Evolutionary conservation across 73 alveolate species (phyloP), one percentile per base, ranked within the genome.

Genomic region (Tetrahymena borealis): DNA sequence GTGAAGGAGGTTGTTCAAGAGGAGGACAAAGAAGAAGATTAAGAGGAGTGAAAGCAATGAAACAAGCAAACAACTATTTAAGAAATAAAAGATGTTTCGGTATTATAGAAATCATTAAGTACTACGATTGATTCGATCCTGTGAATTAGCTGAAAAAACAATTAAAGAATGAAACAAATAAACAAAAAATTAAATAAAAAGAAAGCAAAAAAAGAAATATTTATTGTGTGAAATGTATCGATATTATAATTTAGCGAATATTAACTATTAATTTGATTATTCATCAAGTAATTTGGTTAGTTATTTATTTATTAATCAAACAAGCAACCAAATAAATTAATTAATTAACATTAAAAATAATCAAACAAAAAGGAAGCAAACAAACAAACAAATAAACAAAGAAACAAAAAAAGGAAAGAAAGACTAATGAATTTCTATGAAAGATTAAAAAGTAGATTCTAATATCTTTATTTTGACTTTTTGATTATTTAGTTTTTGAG

Each of bases 61-160:
- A 5, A 18, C 85, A 24, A 32, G 85, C 85, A 60, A 60, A 60
- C 85, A 24, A 60, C 85, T 60, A 60, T 60, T 60, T 60, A 60
- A 60, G n/a, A 60, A 60, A 60, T 60, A 60, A 60, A 60, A 60
- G 85, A 24, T 5, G 28, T 60, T 60, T 60, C 85, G 28, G 28
- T 60, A 60, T 60, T 60, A 60, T 60, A 60, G 85, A 60, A 60
- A 60, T 60, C 36, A 60, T 60, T 9, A 39, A 39, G 43, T 39
- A 39, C 43, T 39, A 60, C n/a, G n/a, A 60, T 24, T 35, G 28
- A 24, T 60, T 60, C 85, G 28, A 60, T 60, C 85, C 85, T 24
- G 85, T 60, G 85, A 60, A 60, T 60, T 60, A 60, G 85, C 85
- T 60, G 85, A 60, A 60, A 60, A n/a, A n/a, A n/a, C n/a, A n/a